A percentile compares a stretch with the other conserved stretches of the same genome.
Conservation (phyloP, 2,329 filamentous ascomycete species). For the Ascochyta pisi region DNA sequence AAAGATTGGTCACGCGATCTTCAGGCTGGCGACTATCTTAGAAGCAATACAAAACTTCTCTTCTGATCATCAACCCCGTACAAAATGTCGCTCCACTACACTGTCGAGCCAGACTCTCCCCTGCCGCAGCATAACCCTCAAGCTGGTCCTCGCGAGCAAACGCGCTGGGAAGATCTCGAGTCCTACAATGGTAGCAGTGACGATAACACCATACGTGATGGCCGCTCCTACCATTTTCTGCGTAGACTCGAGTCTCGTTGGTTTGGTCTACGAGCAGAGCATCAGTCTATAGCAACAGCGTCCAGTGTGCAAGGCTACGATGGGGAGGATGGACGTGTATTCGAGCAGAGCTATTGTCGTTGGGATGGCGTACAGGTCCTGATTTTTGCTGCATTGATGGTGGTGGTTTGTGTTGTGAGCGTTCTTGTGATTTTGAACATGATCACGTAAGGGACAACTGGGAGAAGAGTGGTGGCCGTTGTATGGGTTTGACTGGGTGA, state of each 20-base stretch:
- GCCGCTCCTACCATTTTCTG: not conserved
- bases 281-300: not conserved
- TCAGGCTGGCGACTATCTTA: not conserved
- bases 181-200: not conserved
- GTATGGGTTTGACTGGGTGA: too few species aligned
- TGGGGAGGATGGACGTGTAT: not conserved
- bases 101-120: not conserved
- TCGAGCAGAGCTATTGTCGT: not conserved
- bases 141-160: not conserved
- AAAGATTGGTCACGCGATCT: not conserved
- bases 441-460: not conserved
- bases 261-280: not conserved
- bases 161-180: conserved; percentile 2
- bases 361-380: not conserved
- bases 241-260: not conserved
- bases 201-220: not conserved
- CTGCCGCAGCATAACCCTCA: not conserved
- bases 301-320: not conserved
- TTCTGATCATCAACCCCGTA: not conserved
- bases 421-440: not conserved
- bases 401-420: not conserved
- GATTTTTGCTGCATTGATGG: not conserved
- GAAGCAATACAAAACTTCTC: too few species aligned
- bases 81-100: not conserved
- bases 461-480: not conserved